Conservation (phyloP, 2,329 filamentous ascomycete species). For the Penicillium polonicum region DNA sequence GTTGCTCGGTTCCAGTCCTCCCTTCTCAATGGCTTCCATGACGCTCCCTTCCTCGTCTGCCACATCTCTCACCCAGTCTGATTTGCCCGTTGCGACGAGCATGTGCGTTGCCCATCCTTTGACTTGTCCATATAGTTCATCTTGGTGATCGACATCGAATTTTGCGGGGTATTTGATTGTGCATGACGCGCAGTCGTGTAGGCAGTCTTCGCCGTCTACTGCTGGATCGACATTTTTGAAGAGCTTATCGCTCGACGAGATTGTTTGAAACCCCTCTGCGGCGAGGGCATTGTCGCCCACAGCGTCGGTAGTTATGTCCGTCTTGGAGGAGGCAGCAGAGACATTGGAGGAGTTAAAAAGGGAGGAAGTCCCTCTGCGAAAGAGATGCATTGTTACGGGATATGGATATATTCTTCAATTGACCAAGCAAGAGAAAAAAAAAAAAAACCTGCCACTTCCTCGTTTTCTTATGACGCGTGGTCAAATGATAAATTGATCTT, state of each 20-base stretch:
- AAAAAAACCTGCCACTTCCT: neutral
- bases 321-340: constrained; percentile 24
- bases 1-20: constrained; percentile 42
- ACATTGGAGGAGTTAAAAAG: constrained; percentile 35
- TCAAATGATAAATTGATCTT: constrained; percentile 26
- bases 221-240: constrained; percentile 74
- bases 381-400: constrained; percentile 33
- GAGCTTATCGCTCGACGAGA: constrained; percentile 53
- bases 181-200: constrained; percentile 82
- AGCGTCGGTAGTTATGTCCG: constrained; percentile 22
- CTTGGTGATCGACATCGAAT: constrained; percentile 69
- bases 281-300: constrained; percentile 22
- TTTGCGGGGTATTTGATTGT: constrained; percentile 74
- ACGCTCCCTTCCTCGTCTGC: constrained; percentile 82
- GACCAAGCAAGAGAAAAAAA: neutral
- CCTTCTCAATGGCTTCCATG: constrained; percentile 69
- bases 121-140: constrained; percentile 79
- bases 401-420: neutral
- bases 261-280: constrained; percentile 48
- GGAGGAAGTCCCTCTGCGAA: constrained; percentile 34
- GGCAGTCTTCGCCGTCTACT: constrained; percentile 83
- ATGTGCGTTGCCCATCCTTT: constrained; percentile 87
- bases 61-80: constrained; percentile 89
- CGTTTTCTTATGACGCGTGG: constrained; percentile 8
- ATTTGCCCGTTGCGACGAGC: constrained; percentile 90